phyloP scores from a whole-genome alignment of 78 protist genomes.

The Monosiga brevicollis region DNA sequence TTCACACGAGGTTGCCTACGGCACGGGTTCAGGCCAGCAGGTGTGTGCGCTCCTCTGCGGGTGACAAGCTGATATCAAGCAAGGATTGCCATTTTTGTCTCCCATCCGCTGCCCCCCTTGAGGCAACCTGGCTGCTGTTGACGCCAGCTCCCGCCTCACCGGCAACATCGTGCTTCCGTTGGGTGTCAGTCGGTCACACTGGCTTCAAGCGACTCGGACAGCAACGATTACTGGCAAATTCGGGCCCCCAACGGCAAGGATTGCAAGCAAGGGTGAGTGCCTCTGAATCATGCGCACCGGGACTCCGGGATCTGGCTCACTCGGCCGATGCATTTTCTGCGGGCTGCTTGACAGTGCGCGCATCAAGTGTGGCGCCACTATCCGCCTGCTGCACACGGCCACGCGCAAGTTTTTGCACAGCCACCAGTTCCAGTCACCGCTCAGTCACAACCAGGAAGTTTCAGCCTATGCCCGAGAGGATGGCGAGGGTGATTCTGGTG shows the following conservation, averaged over 20 bases:
- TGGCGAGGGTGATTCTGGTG: constrained; percentile 21
- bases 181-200: constrained; percentile 11
- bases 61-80: not conserved
- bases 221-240: constrained; percentile 3
- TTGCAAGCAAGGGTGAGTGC: not conserved
- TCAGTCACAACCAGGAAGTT: constrained; percentile 18
- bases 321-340: not conserved
- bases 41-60: not conserved
- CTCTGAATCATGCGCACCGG: not conserved
- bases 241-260: not conserved
- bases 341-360: not conserved
- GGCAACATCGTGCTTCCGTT: not conserved
- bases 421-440: constrained; percentile 27
- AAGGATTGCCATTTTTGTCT: not conserved
- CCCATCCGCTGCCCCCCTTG: not conserved
- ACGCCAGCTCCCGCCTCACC: not conserved
- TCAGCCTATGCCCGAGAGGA: constrained; percentile 17
- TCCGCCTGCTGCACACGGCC: constrained; percentile 7
- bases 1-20: constrained; percentile 46
- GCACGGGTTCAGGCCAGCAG: constrained; percentile 48
- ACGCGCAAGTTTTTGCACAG: constrained; percentile 14
- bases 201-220: constrained; percentile 1
- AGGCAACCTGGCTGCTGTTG: not conserved
- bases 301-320: not conserved
- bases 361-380: not conserved